Evolutionary conservation across 2,329 filamentous ascomycete species (phyloP).

Genomic region (Ascochyta fabae): DNA sequence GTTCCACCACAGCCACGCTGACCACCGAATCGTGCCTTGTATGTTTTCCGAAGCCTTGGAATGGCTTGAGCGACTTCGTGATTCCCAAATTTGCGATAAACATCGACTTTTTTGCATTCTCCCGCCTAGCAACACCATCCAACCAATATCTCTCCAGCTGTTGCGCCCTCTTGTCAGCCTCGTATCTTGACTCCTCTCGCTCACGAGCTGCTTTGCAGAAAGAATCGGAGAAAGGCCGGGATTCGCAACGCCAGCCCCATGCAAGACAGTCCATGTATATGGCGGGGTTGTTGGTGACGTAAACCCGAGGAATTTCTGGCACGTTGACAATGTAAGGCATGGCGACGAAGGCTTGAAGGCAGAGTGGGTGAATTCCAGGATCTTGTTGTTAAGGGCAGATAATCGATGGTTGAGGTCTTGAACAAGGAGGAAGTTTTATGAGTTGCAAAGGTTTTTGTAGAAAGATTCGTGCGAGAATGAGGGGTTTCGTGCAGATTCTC

Average conservation of each 20-base stretch:
- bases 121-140: constrained; percentile 10
- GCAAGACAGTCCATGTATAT: constrained; percentile 28
- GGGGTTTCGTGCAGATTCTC: constrained; percentile 11
- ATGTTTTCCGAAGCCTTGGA: constrained; percentile 12
- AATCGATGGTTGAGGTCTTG: neutral
- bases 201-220: constrained; percentile 22
- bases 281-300: constrained; percentile 28
- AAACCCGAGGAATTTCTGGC: constrained; percentile 21
- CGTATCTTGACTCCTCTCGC: constrained; percentile 20
- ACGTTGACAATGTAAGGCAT: constrained; percentile 35
- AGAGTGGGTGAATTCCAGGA: neutral
- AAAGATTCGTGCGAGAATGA: neutral
- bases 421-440: neutral
- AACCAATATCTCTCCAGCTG: constrained; percentile 23
- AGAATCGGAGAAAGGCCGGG: constrained; percentile 23
- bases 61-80: constrained; percentile 11
- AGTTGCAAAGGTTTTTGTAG: neutral
- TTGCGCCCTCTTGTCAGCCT: constrained; percentile 18
- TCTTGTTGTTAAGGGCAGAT: too few species aligned
- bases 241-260: constrained; percentile 27
- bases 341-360: neutral
- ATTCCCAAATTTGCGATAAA: constrained; percentile 7
- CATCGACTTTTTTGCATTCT: constrained; percentile 9
- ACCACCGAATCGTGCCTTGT: constrained; percentile 19
- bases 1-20: constrained; percentile 8